Evolutionary conservation across 176 grass and related monocot genomes (phyloP), one percentile per base, ranked within the genome.

Genomic region (Hsuehochloa calcarea): DNA sequence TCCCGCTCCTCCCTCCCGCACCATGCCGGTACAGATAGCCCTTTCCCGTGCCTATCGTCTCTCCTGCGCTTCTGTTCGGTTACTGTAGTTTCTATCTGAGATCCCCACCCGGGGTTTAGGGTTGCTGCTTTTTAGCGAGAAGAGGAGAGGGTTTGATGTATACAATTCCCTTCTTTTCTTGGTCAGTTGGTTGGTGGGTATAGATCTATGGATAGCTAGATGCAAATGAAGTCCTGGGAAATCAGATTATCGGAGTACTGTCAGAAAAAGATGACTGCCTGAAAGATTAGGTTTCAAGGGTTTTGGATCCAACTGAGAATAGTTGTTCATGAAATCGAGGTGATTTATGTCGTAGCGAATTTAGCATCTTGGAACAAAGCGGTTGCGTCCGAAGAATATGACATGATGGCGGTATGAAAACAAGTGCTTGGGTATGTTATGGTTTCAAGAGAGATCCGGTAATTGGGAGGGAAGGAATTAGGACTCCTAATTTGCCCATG

Each of bases 1-100:
- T 90, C 91, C 68, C 77, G 81, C 49, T 64, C 85, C 80, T 83
- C 90, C 80, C 87, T 82, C 65, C 77, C 65, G 14, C 80, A 63
- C 45, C 80, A 77, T 26, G 69, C 16, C 4, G 77, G 85, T 90
- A 79, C 58, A 31, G 7, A 66, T 19, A 23, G 0, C 14, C 27
- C 20, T 37, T 16, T 45, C 68, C 27, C 70, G 29, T 70, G 37
- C 64, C 35, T 78, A 74, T 39, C 22, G 12, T 59, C 46, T 63
- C 60, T 6, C 68, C 14, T 34, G 72, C 20, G 58, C 58, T 6
- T 5, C 69, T 62, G 13, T 39, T 50, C 68, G 31, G 35, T 62
- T 76, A 38, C 2, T 26, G 29, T 8, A 25, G 47, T 23, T 73
- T 10, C 13, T 49, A 16, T 20, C 52, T 26, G 66, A 77, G 78